Evolutionary conservation across 495 filamentous ascomycete genomes (phyloP), one percentile per base, ranked within the genome.

Genomic region (Aspergillus leporis): DNA sequence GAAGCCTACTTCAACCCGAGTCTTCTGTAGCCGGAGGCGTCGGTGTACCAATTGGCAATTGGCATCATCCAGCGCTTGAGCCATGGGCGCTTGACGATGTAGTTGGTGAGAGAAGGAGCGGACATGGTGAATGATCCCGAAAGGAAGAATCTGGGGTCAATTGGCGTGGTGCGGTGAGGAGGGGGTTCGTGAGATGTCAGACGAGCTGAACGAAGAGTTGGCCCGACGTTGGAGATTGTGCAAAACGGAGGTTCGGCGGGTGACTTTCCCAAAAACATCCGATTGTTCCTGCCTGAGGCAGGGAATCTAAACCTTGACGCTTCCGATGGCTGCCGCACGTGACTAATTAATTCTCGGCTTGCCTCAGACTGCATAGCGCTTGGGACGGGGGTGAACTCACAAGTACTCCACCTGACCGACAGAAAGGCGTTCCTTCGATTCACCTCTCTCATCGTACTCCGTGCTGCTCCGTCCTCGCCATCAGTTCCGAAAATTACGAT

Each of bases 11-110:
- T 88, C 73, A 98, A 82, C 66, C 94, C 94, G 65, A 98, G 82
- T 81, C 92, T 84, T 73, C 94, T 87, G 83, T 98, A 97, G 67
- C 94, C 94, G 62, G 92, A 85, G 52, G 89, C 85, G 70, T 93
- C 86, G 68, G 69, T 69, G 79, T 98, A 98, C 90, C 89, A 94
- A 55, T 84, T 82, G 70, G 91, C 84, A 57, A 97, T 54, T 41
- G 93, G 93, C 70, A 66, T 81, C 76, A 98, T 78, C 79, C 89
- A 80, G 66, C 82, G 86, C 69, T 78, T 75, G 66, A 97, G 85
- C 91, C 89, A 96, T 58, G 92, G 93, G 67, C 91, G 86, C 80
- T 88, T 88, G 67, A 85, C 58, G 63, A 95, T 83, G 75, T 82
- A 90, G 60, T 76, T 84, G 61, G 87, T 78, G 70, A 96, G 73